phyloP scores from a whole-genome alignment of 352 stramenopile genomes.

The Phytophthora citricola region DNA sequence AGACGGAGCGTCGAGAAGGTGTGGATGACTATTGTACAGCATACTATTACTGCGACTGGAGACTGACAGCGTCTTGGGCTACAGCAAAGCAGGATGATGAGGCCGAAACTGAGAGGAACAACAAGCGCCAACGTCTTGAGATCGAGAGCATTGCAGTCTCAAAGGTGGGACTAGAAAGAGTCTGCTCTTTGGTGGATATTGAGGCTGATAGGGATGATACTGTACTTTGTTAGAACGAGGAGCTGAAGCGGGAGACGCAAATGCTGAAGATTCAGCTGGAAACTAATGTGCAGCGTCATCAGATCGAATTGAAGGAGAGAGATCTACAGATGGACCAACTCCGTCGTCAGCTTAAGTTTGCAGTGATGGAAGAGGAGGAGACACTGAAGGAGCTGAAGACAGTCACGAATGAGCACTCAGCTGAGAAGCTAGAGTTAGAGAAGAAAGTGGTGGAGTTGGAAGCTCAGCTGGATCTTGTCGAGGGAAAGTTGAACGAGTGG shows the following conservation, averaged over 20 bases:
- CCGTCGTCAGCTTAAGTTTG: conserved; percentile 68
- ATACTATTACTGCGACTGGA: not conserved
- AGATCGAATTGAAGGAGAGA: conserved; percentile 74
- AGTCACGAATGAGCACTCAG: conserved; percentile 55
- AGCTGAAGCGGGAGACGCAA: conserved; percentile 60
- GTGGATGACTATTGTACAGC: not conserved
- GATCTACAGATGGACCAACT: conserved; percentile 76
- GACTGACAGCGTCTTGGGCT: conserved; percentile 2
- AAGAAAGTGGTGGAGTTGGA: conserved; percentile 81
- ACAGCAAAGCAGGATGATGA: conserved; percentile 36
- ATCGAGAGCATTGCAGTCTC: conserved; percentile 62
- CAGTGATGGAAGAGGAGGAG: conserved; percentile 67
- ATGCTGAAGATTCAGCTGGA: conserved; percentile 62
- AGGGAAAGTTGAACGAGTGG: conserved; percentile 72
- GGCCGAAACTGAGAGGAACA: conserved; percentile 34
- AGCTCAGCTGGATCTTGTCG: conserved; percentile 69
- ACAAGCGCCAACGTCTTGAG: conserved; percentile 63
- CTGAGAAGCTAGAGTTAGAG: conserved; percentile 64
- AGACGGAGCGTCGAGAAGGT: conserved; percentile 50
- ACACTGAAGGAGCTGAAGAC: conserved; percentile 67
- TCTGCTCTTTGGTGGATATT: not conserved
- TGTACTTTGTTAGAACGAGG: conserved; percentile 42
- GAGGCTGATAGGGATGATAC: conserved; percentile 1
- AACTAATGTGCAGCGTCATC: conserved; percentile 58
- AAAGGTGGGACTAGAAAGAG: conserved; percentile 46